phyloP scores from a whole-genome alignment of 495 filamentous ascomycete species.

The Staphylotrichum longicolle region DNA sequence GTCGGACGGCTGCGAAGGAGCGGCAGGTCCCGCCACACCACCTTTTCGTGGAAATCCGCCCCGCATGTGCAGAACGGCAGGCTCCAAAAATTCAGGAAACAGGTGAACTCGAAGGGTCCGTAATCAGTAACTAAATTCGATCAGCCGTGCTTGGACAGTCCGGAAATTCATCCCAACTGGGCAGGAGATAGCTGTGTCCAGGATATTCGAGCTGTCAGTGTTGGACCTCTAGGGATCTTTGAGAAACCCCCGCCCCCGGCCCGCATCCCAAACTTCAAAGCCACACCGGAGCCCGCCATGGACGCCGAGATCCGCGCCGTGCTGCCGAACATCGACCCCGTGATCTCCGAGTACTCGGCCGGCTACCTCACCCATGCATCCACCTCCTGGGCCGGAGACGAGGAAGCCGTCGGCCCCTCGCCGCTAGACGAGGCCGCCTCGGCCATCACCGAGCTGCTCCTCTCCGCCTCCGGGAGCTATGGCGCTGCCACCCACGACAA shows the following conservation, averaged over 20 bases:
- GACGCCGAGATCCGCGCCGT: slow-evolving; percentile 85
- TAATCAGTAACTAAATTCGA: too few relatives aligned
- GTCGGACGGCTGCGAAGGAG: slow-evolving; percentile 9
- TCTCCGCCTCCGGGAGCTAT: slow-evolving; percentile 84
- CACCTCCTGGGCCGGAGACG: slow-evolving; percentile 73
- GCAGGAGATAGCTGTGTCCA: too few relatives aligned
- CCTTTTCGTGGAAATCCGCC: not conserved
- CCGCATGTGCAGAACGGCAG: not conserved
- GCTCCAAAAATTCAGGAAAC: slow-evolving; percentile 3
- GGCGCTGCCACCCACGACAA: slow-evolving; percentile 65
- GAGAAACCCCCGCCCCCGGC: too few relatives aligned
- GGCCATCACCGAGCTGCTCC: slow-evolving; percentile 76
- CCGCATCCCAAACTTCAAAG: too few relatives aligned
- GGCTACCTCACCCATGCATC: slow-evolving; percentile 94
- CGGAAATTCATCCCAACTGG: too few relatives aligned
- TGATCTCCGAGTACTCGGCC: slow-evolving; percentile 89
- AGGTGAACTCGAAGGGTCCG: not conserved
- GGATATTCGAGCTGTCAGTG: too few relatives aligned
- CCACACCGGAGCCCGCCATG: slow-evolving; percentile 52
- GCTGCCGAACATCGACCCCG: slow-evolving; percentile 84
- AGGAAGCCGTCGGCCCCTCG: slow-evolving; percentile 62
- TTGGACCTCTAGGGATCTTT: too few relatives aligned
- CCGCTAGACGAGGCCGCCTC: slow-evolving; percentile 81
- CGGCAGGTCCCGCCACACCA: slow-evolving; percentile 22
- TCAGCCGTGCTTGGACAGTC: too few relatives aligned